Evolutionary conservation across 176 grass and related monocot genomes (phyloP).

Genomic region (Poa pratensis): DNA sequence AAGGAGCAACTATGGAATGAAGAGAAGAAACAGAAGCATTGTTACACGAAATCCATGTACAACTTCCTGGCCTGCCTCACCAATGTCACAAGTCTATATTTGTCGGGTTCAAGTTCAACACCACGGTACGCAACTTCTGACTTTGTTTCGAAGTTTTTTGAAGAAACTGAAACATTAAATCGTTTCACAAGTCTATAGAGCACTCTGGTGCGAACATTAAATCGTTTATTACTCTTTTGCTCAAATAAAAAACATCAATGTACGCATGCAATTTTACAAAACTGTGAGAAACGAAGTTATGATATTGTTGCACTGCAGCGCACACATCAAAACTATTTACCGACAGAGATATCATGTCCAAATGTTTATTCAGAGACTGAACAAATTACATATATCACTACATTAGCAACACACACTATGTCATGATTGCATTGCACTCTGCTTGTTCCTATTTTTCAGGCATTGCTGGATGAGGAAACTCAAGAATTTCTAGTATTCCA

Average conservation of each 20-base stretch:
- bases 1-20: not conserved
- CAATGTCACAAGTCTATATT: not conserved
- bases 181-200: too few relatives aligned
- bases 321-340: too few relatives aligned
- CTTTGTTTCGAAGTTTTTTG: not conserved
- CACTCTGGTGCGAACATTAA: too few relatives aligned
- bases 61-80: not conserved
- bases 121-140: not conserved
- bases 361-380: not conserved
- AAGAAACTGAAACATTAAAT: too few relatives aligned
- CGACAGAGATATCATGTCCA: too few relatives aligned
- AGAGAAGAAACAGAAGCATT: not conserved
- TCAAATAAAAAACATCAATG: too few relatives aligned
- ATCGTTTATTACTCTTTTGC: too few relatives aligned
- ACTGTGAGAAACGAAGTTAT: too few relatives aligned
- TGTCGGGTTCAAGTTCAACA: constrained; percentile 24
- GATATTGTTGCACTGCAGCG: too few relatives aligned
- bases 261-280: too few relatives aligned
- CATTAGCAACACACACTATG: not conserved
- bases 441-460: not conserved
- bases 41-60: not conserved
- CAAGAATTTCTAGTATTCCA: not conserved
- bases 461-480: not conserved
- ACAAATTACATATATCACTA: not conserved
- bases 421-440: not conserved